These are phyloP conservation scores for Candida rishiriensis DNA, from an alignment of 805 yeast species.

Conservation along the genomic window DNA sequence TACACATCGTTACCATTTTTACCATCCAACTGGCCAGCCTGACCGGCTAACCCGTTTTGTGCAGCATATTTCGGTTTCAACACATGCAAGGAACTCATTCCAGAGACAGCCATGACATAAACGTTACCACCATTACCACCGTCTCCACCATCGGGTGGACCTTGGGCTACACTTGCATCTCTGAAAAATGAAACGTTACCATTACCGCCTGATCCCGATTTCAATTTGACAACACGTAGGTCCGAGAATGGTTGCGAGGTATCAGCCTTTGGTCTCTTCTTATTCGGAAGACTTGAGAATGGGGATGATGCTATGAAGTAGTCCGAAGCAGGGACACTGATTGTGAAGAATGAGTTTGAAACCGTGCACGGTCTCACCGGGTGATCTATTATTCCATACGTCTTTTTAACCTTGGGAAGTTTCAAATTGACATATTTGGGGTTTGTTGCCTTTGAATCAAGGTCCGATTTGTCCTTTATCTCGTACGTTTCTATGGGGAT, in stretches of 20 bases:
- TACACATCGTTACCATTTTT: constrained; percentile 72
- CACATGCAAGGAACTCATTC: constrained; percentile 66
- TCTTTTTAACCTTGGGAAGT: constrained; percentile 8
- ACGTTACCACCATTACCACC: constrained; percentile 93
- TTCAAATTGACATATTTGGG: constrained; percentile 8
- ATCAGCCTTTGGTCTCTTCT: constrained; percentile 41
- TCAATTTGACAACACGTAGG: constrained; percentile 57
- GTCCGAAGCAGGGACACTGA: constrained; percentile 28
- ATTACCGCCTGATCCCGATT: constrained; percentile 84
- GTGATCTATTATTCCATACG: constrained; percentile 10
- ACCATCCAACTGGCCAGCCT: constrained; percentile 80
- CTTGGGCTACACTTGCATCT: constrained; percentile 78
- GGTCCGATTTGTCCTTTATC: constrained; percentile 13
- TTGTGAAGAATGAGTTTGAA: constrained; percentile 20
- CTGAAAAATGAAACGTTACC: constrained; percentile 84
- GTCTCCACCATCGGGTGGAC: constrained; percentile 99
- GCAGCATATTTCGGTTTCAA: constrained; percentile 68
- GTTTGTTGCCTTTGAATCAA: constrained; percentile 19
- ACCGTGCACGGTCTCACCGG: constrained; percentile 7
- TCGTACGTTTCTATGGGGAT: constrained; percentile 18
- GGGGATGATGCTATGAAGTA: constrained; percentile 35
- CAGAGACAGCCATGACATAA: constrained; percentile 75
- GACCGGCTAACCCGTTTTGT: constrained; percentile 66
- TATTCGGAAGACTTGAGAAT: constrained; percentile 31
- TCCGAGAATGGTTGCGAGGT: constrained; percentile 50